Evolutionary conservation across 257 asterid species (phyloP).

Genomic region (Penstemon eatonii): DNA sequence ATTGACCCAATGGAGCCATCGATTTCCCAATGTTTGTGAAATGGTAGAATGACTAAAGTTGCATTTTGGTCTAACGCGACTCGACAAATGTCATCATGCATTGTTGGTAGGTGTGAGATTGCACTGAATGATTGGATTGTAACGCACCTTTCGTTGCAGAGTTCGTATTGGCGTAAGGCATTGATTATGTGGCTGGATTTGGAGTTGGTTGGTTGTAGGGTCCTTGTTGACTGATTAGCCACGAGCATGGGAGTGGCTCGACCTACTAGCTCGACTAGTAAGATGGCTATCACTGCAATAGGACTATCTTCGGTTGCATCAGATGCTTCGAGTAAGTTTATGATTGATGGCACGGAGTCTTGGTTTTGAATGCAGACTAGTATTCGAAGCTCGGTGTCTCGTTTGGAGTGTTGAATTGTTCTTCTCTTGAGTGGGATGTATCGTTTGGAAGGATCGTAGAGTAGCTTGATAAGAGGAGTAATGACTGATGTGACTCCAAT

Average conservation of each 20-base stretch:
- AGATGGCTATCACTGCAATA: conserved; percentile 59
- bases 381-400: conserved; percentile 56
- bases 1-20: conserved; percentile 65
- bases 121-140: conserved; percentile 55
- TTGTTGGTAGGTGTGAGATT: conserved; percentile 46
- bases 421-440: conserved; percentile 40
- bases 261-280: conserved; percentile 65
- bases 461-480: conserved; percentile 52
- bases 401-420: conserved; percentile 63
- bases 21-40: conserved; percentile 76
- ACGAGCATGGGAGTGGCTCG: conserved; percentile 71
- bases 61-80: conserved; percentile 58
- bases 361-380: conserved; percentile 58
- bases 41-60: conserved; percentile 59
- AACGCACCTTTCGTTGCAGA: conserved; percentile 52
- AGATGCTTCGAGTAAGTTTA: conserved; percentile 73
- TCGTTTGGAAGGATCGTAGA: conserved; percentile 47
- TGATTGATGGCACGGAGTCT: conserved; percentile 53
- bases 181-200: conserved; percentile 57
- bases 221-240: conserved; percentile 56
- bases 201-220: conserved; percentile 43
- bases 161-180: conserved; percentile 70
- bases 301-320: conserved; percentile 60
- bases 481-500: conserved; percentile 53
- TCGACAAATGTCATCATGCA: conserved; percentile 66